These are phyloP conservation scores for Xerocomus spinulosus DNA, from an alignment of 768 basidiomycete genomes.

Conservation along the genomic window DNA sequence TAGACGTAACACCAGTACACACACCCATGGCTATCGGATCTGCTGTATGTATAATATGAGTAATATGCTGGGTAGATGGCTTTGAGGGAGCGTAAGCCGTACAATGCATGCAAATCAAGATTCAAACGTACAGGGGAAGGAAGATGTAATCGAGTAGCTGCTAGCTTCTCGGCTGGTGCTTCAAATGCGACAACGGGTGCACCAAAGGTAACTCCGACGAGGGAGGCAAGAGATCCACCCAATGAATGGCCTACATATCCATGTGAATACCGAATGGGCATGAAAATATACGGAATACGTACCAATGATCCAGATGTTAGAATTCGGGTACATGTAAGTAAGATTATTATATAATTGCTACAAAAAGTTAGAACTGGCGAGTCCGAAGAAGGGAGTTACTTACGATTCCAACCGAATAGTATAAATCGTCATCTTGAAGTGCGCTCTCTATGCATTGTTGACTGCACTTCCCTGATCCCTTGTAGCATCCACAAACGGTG, in stretches of 20 bases:
- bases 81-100: conserved; percentile 24
- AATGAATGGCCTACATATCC: conserved; percentile 57
- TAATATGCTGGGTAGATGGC: conserved; percentile 72
- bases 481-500: conserved; percentile 85
- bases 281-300: conserved; percentile 15
- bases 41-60: conserved; percentile 88
- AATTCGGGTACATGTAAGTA: conserved; percentile 81
- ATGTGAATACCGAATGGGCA: neutral
- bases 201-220: conserved; percentile 90
- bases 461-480: conserved; percentile 71
- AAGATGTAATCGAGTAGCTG: conserved; percentile 78
- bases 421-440: conserved; percentile 76
- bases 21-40: conserved; percentile 90
- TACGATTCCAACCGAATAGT: conserved; percentile 83
- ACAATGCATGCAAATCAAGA: neutral
- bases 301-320: conserved; percentile 87
- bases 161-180: conserved; percentile 67
- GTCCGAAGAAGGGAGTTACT: conserved; percentile 21
- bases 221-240: conserved; percentile 79
- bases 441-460: conserved; percentile 76
- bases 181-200: conserved; percentile 89
- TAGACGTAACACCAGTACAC: conserved; percentile 71
- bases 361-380: neutral
- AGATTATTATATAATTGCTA: conserved; percentile 93
- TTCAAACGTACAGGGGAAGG: conserved; percentile 65